Percentiles rank a stretch among this genome's conserved stretches.
Conservation (phyloP, 176 grass and related monocot genomes). For the Oryza australiensis region DNA sequence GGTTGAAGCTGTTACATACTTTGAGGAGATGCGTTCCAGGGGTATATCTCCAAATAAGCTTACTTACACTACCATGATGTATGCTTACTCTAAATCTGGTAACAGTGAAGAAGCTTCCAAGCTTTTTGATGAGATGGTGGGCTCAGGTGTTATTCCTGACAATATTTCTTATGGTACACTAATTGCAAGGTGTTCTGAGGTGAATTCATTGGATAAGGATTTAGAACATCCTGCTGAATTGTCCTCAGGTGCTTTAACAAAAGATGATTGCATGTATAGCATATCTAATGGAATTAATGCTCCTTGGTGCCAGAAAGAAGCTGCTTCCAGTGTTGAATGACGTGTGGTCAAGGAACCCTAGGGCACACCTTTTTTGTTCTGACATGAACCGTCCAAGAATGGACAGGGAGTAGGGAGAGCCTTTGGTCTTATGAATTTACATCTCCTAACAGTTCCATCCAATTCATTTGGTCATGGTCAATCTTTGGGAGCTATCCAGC, state of each 20-base stretch:
- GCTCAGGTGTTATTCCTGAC: constrained; percentile 67
- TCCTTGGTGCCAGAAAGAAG: constrained; percentile 50
- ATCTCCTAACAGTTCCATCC: not conserved
- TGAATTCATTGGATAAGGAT: constrained; percentile 47
- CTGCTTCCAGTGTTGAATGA: constrained; percentile 46
- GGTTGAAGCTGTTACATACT: constrained; percentile 64
- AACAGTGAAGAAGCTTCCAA: constrained; percentile 61
- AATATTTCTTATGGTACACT: constrained; percentile 64
- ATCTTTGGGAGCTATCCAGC: not conserved
- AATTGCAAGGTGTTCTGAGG: constrained; percentile 54
- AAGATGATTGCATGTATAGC: constrained; percentile 52
- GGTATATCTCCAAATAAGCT: constrained; percentile 73
- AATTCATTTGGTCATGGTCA: constrained; percentile 10
- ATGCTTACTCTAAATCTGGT: constrained; percentile 73
- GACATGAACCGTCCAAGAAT: constrained; percentile 15
- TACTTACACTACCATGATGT: constrained; percentile 83
- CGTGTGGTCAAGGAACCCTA: constrained; percentile 38
- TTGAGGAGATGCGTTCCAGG: constrained; percentile 67
- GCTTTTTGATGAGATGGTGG: constrained; percentile 78
- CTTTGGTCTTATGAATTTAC: constrained; percentile 15
- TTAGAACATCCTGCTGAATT: constrained; percentile 49
- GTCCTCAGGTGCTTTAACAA: constrained; percentile 39
- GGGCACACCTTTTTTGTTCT: constrained; percentile 14
- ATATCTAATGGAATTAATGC: constrained; percentile 61
- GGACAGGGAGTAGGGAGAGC: not conserved